Conservation (phyloP, 1,284 basidiomycete genomes). For the Heterobasidion annosum region DNA sequence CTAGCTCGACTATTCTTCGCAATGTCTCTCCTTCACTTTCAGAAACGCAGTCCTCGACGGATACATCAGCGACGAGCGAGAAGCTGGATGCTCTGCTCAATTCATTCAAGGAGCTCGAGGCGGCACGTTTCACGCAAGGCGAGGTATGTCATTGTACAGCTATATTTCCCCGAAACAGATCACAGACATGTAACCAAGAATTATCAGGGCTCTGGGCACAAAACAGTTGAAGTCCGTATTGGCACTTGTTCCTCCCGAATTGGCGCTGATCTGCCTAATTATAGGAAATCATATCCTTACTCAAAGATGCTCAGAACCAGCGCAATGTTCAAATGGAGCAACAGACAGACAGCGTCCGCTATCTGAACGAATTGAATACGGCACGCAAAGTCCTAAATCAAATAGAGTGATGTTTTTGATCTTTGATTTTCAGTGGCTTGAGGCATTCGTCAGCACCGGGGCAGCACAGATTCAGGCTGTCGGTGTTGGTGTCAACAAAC, state of each 20-base stretch:
- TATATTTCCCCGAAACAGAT: neutral
- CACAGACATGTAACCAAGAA: neutral
- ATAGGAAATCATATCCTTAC: conserved; percentile 31
- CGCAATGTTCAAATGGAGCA: conserved; percentile 42
- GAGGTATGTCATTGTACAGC: neutral
- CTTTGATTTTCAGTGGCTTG: conserved; percentile 58
- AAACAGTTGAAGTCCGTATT: too few relatives aligned
- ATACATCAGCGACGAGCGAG: neutral
- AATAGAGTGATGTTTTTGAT: neutral
- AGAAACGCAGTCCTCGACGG: neutral
- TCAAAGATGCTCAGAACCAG: conserved; percentile 37
- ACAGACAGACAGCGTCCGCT: conserved; percentile 63
- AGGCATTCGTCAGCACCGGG: conserved; percentile 69
- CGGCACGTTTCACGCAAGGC: neutral
- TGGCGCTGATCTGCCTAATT: conserved; percentile 20
- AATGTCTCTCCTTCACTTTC: neutral
- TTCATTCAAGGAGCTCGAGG: neutral
- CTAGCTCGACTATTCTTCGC: neutral
- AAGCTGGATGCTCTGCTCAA: conserved; percentile 10
- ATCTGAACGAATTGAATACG: conserved; percentile 65
- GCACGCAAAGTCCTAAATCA: conserved; percentile 25
- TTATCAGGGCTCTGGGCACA: too few relatives aligned
- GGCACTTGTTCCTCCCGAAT: too few relatives aligned
- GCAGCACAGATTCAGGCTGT: conserved; percentile 62
- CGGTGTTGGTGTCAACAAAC: conserved; percentile 47